A percentile compares a stretch with the other conserved stretches of the same genome.
Conservation (phyloP, 2,329 filamentous ascomycete genomes). For the Coniosporium tulheliwenetii region DNA sequence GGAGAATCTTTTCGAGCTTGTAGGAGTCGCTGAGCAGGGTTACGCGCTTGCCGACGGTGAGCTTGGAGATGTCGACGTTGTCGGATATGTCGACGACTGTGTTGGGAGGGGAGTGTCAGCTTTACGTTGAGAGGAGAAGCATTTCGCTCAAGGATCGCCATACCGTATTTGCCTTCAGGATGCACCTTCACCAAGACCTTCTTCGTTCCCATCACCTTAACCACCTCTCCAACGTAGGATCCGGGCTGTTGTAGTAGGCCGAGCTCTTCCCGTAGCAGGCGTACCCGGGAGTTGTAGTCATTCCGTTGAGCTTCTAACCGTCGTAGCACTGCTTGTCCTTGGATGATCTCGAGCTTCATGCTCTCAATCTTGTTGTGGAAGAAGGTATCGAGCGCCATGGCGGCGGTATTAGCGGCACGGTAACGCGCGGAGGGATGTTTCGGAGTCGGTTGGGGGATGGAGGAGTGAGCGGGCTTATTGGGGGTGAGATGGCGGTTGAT, state of each 20-base stretch:
- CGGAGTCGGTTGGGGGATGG: slow-evolving; percentile 1
- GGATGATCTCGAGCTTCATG: slow-evolving; percentile 99
- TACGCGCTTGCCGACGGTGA: slow-evolving; percentile 94
- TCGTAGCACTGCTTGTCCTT: slow-evolving; percentile 88
- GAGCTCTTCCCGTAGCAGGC: slow-evolving; percentile 85
- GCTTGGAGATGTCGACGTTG: slow-evolving; percentile 83
- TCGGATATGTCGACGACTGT: slow-evolving; percentile 92
- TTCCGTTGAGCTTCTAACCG: slow-evolving; percentile 95
- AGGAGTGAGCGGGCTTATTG: background rate
- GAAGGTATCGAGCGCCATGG: slow-evolving; percentile 97
- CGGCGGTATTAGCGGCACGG: slow-evolving; percentile 21
- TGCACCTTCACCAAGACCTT: slow-evolving; percentile 99
- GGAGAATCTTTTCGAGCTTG: slow-evolving; percentile 96
- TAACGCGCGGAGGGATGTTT: too few relatives aligned
- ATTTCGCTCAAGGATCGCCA: slow-evolving; percentile 12
- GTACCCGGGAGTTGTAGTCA: slow-evolving; percentile 97
- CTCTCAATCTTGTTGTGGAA: slow-evolving; percentile 99
- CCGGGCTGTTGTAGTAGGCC: slow-evolving; percentile 92
- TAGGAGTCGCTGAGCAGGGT: slow-evolving; percentile 94
- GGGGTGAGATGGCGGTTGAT: background rate
- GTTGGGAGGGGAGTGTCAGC: background rate
- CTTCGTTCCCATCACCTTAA: slow-evolving; percentile 99
- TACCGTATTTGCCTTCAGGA: slow-evolving; percentile 98
- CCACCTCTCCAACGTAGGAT: slow-evolving; percentile 97
- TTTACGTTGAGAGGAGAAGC: background rate